Evolutionary conservation across 805 yeast species (phyloP), one percentile per base, ranked within the genome.

Genomic region (Barnettozyma salicaria): DNA sequence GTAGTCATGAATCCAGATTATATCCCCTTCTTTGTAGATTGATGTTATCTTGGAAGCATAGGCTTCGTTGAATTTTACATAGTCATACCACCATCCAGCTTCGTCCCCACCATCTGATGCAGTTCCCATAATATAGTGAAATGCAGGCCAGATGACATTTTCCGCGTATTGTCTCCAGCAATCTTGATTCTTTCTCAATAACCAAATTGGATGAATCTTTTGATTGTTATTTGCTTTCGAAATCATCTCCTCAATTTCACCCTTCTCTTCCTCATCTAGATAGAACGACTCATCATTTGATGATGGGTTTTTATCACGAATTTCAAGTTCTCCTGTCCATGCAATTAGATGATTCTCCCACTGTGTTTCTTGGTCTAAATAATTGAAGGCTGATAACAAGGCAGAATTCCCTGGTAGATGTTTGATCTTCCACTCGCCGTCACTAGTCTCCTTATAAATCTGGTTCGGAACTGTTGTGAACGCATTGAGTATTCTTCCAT

Each of bases 121-220:
- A 39, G 80, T 80, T 30, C 80, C 80, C 59, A 86, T 82, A 58
- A 92, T 87, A 63, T 92, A 92, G 56, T 92, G 98, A 61, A 90
- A 78, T 3, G 87, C 81, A 2, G 96, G 96, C 97, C 98, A 92
- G 20, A 92, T 65, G 16, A 80, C 80, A 50, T 82, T 77, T 56
- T 90, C 97, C 1, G 97, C 95, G 55, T 86, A 90, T 47, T 70
- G 71, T 48, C 97, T 72, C 96, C 97, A 90, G 42, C 89, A 67
- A 30, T 67, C 67, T 58, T 84, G 95, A 59, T 83, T 83, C 43
- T 79, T 74, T 43, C 92, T 73, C 38, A 83, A 66, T 23, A 90
- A 64, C 96, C 97, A 89, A 36, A 90, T 83, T 0, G 97, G 97
- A 53, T 82, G 92, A 32, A 85, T 67, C 37, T 72, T 65, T 12